Evolutionary conservation across 371 early-diverging fungal genomes (phyloP).

Genomic region (Apophysomyces sp.): DNA sequence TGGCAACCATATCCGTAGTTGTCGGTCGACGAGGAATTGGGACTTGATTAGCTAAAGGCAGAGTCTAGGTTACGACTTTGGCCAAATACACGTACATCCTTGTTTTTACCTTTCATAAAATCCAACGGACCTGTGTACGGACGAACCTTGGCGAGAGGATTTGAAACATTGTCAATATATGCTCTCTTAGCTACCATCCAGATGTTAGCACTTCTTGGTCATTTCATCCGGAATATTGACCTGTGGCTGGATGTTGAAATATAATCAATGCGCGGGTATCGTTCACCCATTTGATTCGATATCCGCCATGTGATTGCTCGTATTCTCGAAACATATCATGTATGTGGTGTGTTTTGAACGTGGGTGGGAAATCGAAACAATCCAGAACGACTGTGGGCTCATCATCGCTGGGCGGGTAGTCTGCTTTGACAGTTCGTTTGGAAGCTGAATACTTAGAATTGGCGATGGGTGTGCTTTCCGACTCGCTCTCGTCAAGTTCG

Average conservation of each 20-base stretch:
- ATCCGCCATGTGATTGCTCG: slow-evolving; percentile 63
- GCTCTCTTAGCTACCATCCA: slow-evolving; percentile 23
- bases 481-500: background rate
- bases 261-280: slow-evolving; percentile 71
- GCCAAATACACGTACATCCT: background rate
- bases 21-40: slow-evolving; percentile 34
- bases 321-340: slow-evolving; percentile 55
- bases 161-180: slow-evolving; percentile 28
- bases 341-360: slow-evolving; percentile 51
- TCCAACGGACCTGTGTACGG: slow-evolving; percentile 25
- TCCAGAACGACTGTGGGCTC: slow-evolving; percentile 33
- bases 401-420: slow-evolving; percentile 3
- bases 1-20: slow-evolving; percentile 53
- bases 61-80: background rate
- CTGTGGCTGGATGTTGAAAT: slow-evolving; percentile 65
- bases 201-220: background rate
- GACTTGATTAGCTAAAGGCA: background rate
- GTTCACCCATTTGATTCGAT: slow-evolving; percentile 73
- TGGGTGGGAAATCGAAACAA: slow-evolving; percentile 49
- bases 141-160: slow-evolving; percentile 27
- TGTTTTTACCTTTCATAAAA: slow-evolving; percentile 13
- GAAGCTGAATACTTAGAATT: background rate
- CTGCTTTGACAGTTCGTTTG: background rate
- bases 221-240: slow-evolving; percentile 36
- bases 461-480: background rate